These are phyloP conservation scores for Sordariomycetes sp. DNA, from an alignment of 2,329 filamentous ascomycete genomes.

Conservation along the genomic window DNA sequence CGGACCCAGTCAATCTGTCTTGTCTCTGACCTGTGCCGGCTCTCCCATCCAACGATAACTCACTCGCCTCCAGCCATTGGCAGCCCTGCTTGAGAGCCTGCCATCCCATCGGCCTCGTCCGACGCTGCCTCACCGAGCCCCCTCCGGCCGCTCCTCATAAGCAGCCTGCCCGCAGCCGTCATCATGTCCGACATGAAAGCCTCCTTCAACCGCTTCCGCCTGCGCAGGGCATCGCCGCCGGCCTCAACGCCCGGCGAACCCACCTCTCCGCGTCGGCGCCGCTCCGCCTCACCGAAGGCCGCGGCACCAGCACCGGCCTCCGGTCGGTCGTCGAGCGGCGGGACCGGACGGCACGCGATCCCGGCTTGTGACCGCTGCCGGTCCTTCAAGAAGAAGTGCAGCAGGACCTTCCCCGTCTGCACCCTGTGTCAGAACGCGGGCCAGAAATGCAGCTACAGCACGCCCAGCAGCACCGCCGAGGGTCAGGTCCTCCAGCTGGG, in stretches of 20 bases:
- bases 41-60: too few species aligned
- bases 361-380: conserved; percentile 32
- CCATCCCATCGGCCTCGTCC: too few species aligned
- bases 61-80: too few species aligned
- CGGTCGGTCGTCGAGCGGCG: not conserved
- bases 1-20: too few species aligned
- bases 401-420: conserved; percentile 28
- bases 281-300: conserved; percentile 12
- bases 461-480: conserved; percentile 13
- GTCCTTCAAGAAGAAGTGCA: conserved; percentile 36
- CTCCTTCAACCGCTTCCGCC: conserved; percentile 14
- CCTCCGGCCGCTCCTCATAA: too few species aligned
- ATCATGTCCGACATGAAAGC: conserved; percentile 1
- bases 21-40: too few species aligned
- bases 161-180: not conserved
- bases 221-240: conserved; percentile 15
- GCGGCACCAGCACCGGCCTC: not conserved
- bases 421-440: conserved; percentile 27
- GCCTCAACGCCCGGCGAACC: too few species aligned
- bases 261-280: conserved; percentile 11
- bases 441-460: conserved; percentile 26
- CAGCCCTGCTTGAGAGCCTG: too few species aligned
- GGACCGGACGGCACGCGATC: not conserved
- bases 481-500: conserved; percentile 26
- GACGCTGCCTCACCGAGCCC: too few species aligned